Conservation (phyloP, 2,329 filamentous ascomycete genomes). For the Neurospora sp. region DNA sequence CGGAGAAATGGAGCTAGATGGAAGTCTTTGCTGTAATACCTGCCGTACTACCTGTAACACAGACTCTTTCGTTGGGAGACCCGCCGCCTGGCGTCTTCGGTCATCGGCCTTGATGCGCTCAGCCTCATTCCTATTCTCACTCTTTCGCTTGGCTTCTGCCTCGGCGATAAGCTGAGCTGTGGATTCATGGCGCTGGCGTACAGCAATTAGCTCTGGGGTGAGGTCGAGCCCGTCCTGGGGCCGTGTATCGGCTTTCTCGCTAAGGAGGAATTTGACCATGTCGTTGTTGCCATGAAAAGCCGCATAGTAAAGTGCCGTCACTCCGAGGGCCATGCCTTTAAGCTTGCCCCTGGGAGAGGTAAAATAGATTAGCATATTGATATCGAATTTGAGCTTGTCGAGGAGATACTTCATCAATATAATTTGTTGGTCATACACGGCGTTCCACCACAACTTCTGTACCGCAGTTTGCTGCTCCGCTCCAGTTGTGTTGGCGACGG, state of each 20-base stretch:
- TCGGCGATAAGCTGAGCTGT: neutral
- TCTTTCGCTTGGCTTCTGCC: neutral
- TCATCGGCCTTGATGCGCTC: neutral
- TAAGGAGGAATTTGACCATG: neutral
- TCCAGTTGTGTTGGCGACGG: neutral
- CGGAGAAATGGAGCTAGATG: too few relatives aligned
- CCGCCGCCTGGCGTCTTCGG: neutral
- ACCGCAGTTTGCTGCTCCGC: neutral
- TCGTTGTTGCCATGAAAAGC: neutral
- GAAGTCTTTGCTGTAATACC: too few relatives aligned
- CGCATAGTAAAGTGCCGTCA: neutral
- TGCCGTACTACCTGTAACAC: too few relatives aligned
- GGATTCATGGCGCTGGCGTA: neutral
- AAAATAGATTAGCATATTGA: neutral
- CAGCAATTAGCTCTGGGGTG: neutral
- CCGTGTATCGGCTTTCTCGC: neutral
- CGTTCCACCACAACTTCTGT: neutral
- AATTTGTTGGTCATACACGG: neutral
- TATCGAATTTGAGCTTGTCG: neutral
- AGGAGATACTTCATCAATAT: neutral
- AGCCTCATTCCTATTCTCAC: neutral
- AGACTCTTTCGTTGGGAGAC: neutral
- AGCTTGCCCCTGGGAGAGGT: neutral
- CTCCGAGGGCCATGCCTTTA: neutral
- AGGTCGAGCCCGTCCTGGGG: neutral